Base-by-base conservation (phyloP, 2,329 filamentous ascomycete genomes). In the Pestalotiopsis sp. region DNA sequence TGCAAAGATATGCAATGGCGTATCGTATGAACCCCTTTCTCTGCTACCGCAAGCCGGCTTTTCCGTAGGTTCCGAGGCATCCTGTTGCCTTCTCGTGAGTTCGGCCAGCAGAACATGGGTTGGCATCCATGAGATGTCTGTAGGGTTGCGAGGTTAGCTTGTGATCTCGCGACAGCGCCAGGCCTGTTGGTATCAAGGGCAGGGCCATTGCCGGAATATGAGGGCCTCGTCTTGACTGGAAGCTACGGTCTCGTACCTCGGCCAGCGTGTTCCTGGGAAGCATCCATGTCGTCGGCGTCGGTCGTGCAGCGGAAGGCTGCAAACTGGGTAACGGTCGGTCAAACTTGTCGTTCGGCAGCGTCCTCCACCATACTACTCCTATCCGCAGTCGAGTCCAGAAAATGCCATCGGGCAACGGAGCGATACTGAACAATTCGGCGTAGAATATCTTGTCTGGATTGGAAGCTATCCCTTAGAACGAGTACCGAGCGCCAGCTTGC, bases 1-100 rank as follows among this genome's bases (percentile, higher is more conserved):
- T 58, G 91, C 91, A 74, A 90, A 87, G 64, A 93, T 86, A 76
- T 93, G 91, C 57, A 90, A 81, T 2, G 86, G 82, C 0, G 89
- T 91, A 72, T 93, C 90, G 79, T 93, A 93, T 71, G 80, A 79
- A 27, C 86, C 87, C 68, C 79, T 79, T 65, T 85, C 80, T 63
- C 82, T 82, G 4, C 85, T 85, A 45, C 88, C 88, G 72, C 88
- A 90, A 39, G 79, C 76, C 4, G 87, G 87, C 69, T 81, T 83
- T 45, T 81, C 74, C 39, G 76, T 79, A 64, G 79, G 76, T 70
- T 69, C 72, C 69, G 74, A 74, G 25, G 70, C 72, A 66, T 77
- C 77, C 68, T 83, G 31, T 36, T 36, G 82, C 67, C 87, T 84
- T 72, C 82, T 81, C 38, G 81, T 79, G 23, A 90, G 80, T 75